A percentile compares a stretch with the other conserved stretches of the same genome.
Evolutionary conservation across 352 stramenopile genomes (phyloP).

Genomic region (Peronosclerospora sorghi): DNA sequence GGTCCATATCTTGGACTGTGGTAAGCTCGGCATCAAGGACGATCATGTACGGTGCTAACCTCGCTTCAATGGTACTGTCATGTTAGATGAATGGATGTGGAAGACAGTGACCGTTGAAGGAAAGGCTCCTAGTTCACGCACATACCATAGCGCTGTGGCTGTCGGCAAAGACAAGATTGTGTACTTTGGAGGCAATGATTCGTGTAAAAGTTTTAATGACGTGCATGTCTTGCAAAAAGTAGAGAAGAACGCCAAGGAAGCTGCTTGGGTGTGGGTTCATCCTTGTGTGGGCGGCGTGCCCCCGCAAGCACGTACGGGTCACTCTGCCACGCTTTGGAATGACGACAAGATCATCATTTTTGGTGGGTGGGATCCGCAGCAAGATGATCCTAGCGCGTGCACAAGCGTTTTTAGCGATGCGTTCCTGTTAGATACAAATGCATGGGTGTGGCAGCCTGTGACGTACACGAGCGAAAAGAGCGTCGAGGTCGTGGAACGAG

Average conservation of each 20-base stretch:
- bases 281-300: conserved; percentile 60
- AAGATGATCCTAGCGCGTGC: conserved; percentile 23
- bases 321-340: conserved; percentile 82
- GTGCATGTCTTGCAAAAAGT: conserved; percentile 85
- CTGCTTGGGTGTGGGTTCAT: conserved; percentile 82
- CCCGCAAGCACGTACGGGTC: conserved; percentile 78
- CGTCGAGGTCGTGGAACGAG: conserved; percentile 11
- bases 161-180: conserved; percentile 65
- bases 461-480: conserved; percentile 20
- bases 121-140: conserved; percentile 77
- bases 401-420: conserved; percentile 79
- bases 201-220: conserved; percentile 83
- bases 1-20: conserved; percentile 61
- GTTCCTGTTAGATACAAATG: conserved; percentile 86
- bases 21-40: conserved; percentile 14
- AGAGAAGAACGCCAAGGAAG: conserved; percentile 8
- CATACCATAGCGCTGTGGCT: conserved; percentile 83
- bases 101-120: conserved; percentile 78
- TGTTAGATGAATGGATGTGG: conserved; percentile 83
- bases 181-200: conserved; percentile 91
- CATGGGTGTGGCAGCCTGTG: conserved; percentile 83
- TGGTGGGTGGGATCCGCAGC: conserved; percentile 90
- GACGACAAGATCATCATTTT: conserved; percentile 85
- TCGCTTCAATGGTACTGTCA: not conserved
- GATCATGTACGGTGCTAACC: not conserved